phyloP scores from a whole-genome alignment of 2,329 filamentous ascomycete species.

The Fusarium sp. region DNA sequence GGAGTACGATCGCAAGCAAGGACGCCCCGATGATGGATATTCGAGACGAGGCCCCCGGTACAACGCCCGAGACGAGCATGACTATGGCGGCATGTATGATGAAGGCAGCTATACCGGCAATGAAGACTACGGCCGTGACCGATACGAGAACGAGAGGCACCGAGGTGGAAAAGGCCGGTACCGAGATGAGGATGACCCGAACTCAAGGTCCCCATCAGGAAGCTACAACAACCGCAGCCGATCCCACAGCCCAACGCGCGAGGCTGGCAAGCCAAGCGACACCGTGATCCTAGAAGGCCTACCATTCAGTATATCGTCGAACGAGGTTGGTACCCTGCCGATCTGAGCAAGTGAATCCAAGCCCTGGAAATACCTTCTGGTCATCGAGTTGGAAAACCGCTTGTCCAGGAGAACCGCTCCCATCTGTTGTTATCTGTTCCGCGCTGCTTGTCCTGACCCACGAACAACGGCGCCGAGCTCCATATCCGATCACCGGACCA shows the following conservation, averaged over 20 bases:
- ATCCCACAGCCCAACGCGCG: constrained; percentile 49
- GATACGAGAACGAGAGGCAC: constrained; percentile 33
- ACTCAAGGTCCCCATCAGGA: constrained; percentile 42
- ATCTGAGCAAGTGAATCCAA: constrained; percentile 24
- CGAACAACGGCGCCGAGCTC: constrained; percentile 9
- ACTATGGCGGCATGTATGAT: constrained; percentile 54
- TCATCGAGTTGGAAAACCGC: constrained; percentile 13
- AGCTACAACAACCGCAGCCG: constrained; percentile 45
- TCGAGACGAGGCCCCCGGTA: constrained; percentile 41
- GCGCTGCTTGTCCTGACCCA: constrained; percentile 8
- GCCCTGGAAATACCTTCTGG: constrained; percentile 5
- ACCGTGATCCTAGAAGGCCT: constrained; percentile 67
- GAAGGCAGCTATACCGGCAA: constrained; percentile 47
- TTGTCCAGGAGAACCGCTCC: constrained; percentile 6
- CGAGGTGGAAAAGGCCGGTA: constrained; percentile 30
- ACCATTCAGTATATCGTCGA: constrained; percentile 59
- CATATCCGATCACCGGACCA: constrained; percentile 14
- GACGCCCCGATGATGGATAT: constrained; percentile 44
- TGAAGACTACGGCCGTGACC: constrained; percentile 32
- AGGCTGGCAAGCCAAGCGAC: constrained; percentile 57
- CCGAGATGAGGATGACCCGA: constrained; percentile 31
- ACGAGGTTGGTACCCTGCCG: constrained; percentile 58
- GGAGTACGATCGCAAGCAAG: constrained; percentile 38
- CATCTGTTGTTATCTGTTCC: background rate
- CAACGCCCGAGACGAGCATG: constrained; percentile 43